Evolutionary conservation across 768 basidiomycete genomes (phyloP).

Genomic region (Amanita pseudoporphyria): DNA sequence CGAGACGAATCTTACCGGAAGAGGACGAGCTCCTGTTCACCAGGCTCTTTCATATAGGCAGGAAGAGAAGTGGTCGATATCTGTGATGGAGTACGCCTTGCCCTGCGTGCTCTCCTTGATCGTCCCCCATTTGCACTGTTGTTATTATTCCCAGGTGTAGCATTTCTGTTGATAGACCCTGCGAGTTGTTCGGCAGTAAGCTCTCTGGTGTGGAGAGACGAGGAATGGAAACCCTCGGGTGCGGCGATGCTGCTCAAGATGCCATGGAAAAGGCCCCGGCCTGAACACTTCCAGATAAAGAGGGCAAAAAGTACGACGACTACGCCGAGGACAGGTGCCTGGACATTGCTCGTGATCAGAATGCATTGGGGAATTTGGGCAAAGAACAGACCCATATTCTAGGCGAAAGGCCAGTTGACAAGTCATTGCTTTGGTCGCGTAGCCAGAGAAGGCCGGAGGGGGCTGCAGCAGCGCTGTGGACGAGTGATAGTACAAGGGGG

Average conservation of each 20-base stretch:
- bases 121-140: conserved; percentile 18
- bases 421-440: neutral
- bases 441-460: neutral
- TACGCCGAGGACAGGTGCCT: neutral
- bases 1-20: conserved; percentile 25
- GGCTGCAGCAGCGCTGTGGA: neutral
- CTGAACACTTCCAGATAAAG: neutral
- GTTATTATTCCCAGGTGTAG: conserved; percentile 5
- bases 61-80: conserved; percentile 73
- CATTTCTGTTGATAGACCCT: conserved; percentile 28
- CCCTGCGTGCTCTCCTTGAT: conserved; percentile 31
- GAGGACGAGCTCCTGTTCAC: conserved; percentile 74
- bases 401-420: neutral
- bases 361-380: neutral
- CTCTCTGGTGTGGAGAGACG: conserved; percentile 16
- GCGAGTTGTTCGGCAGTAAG: conserved; percentile 52
- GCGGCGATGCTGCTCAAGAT: neutral
- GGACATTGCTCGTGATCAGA: neutral
- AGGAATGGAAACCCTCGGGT: neutral
- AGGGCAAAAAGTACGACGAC: neutral
- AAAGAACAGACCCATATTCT: neutral
- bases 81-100: conserved; percentile 64
- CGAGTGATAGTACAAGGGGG: no score
- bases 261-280: neutral
- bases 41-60: conserved; percentile 76